Evolutionary conservation across 2,329 filamentous ascomycete species (phyloP), one percentile per base, ranked within the genome.

Genomic region (Colletotrichum tofieldiae): DNA sequence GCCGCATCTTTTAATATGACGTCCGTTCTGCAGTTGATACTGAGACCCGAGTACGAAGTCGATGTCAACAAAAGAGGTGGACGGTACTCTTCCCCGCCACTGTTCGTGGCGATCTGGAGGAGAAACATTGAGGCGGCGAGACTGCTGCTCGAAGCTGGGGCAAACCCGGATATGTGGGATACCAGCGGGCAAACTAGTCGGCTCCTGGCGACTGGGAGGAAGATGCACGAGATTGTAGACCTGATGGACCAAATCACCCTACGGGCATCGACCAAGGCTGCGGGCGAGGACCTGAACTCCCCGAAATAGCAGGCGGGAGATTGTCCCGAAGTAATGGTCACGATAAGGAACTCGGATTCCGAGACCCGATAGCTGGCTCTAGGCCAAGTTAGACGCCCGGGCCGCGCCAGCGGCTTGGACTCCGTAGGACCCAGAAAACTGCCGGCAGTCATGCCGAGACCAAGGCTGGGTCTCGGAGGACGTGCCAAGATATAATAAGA

Each of bases 1-100:
- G 76, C 76, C 20, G 74, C 76, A 3, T 78, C 77, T 9, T 78
- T 75, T 73, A 76, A 77, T 63, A 77, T 77, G 75, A 37, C 74
- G 0, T 74, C 74, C 3, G 67, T 77, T 39, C 63, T 77, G 2
- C 66, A 69, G 55, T 43, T 77, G 7, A 67, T 77, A 14, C 70
- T 77, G 0, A 71, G 69, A 4, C 75, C 73, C 7, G 74, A 74
- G 29, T 63, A 72, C 5, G 70, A 62, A 11, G 66, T 75, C 29
- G 74, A 75, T 18, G 37, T 78, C 26, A 67, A 77, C 14, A 68
- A 67, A 12, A 71, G 61, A 16, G 77, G 74, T 2, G 76, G 77
- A 1, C 70, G 76, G 2, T 77, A 73, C 62, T 59, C 55, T 8
- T 77, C 76, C 6, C 67, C 76, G 16, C 76, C 77, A 12, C 58